Conservation (phyloP, 345 rosid species). For the Aegle marmelos region DNA sequence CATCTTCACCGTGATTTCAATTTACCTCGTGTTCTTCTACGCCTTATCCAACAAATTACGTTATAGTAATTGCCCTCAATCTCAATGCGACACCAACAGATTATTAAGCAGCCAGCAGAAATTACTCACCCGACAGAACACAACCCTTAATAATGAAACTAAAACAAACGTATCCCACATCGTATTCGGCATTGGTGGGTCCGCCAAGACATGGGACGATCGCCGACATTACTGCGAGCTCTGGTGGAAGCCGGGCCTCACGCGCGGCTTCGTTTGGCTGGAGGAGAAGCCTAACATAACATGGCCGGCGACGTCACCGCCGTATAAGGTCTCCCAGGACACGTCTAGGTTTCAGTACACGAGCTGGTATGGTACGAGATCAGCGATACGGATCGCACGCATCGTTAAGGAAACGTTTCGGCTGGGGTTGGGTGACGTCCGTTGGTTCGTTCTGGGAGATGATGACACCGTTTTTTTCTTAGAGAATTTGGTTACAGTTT, state of each 20-base stretch:
- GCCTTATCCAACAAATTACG: slow-evolving; percentile 31
- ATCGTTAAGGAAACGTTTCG: slow-evolving; percentile 82
- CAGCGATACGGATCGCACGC: slow-evolving; percentile 72
- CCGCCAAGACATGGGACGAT: slow-evolving; percentile 68
- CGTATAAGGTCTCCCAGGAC: slow-evolving; percentile 56
- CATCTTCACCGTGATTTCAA: slow-evolving; percentile 36
- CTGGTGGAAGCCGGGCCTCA: slow-evolving; percentile 77
- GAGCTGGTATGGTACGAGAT: slow-evolving; percentile 65
- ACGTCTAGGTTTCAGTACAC: slow-evolving; percentile 69
- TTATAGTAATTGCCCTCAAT: slow-evolving; percentile 22
- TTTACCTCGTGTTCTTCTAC: slow-evolving; percentile 42
- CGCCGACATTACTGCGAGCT: slow-evolving; percentile 62
- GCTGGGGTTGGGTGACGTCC: slow-evolving; percentile 57
- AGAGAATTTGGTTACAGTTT: slow-evolving; percentile 65
- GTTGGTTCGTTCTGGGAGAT: slow-evolving; percentile 96
- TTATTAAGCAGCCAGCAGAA: slow-evolving; percentile 19
- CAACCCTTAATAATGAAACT: neutral
- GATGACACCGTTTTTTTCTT: slow-evolving; percentile 85
- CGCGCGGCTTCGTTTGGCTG: slow-evolving; percentile 84
- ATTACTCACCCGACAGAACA: neutral
- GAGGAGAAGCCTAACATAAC: slow-evolving; percentile 50
- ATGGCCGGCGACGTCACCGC: slow-evolving; percentile 57
- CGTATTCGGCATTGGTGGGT: slow-evolving; percentile 76
- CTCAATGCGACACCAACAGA: slow-evolving; percentile 18
- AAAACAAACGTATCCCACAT: slow-evolving; percentile 59